These are phyloP conservation scores for Lichtheimia corymbifera DNA, from an alignment of 371 early-diverging fungal genomes.

Conservation along the genomic window DNA sequence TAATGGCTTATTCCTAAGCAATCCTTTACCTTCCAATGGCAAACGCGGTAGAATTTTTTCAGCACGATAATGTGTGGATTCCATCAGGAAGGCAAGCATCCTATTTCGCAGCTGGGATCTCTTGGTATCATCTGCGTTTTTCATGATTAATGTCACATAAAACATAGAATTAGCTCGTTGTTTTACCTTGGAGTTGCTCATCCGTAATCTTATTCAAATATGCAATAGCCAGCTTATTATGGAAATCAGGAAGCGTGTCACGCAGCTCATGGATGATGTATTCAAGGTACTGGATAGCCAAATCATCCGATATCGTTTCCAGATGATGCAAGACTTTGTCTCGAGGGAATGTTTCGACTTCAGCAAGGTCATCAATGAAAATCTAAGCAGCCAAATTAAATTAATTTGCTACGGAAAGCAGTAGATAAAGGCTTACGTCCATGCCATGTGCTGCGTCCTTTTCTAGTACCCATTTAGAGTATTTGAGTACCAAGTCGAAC, in stretches of 20 bases:
- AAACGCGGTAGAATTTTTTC: constrained; percentile 75
- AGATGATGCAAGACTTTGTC: constrained; percentile 58
- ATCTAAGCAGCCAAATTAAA: constrained; percentile 44
- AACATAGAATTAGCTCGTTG: no score
- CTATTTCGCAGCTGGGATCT: constrained; percentile 28
- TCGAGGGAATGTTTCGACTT: constrained; percentile 57
- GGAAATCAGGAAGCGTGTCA: constrained; percentile 73
- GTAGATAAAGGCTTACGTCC: constrained; percentile 55
- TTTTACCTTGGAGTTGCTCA: constrained; percentile 5
- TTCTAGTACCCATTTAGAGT: constrained; percentile 76
- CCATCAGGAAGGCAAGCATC: constrained; percentile 66
- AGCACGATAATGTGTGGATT: constrained; percentile 72
- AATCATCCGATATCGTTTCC: constrained; percentile 59
- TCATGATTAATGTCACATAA: no score
- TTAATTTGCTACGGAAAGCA: no score
- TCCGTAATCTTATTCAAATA: constrained; percentile 60
- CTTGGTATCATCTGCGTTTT: neutral
- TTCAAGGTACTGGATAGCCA: constrained; percentile 77
- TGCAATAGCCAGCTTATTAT: constrained; percentile 75
- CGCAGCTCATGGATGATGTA: constrained; percentile 72
- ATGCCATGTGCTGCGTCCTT: constrained; percentile 69
- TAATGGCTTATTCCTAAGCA: neutral
- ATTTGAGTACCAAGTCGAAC: constrained; percentile 81
- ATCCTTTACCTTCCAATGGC: constrained; percentile 64
- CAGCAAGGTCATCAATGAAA: constrained; percentile 74